Conservation (phyloP, 345 rosid species). For the Citrus australasica region DNA sequence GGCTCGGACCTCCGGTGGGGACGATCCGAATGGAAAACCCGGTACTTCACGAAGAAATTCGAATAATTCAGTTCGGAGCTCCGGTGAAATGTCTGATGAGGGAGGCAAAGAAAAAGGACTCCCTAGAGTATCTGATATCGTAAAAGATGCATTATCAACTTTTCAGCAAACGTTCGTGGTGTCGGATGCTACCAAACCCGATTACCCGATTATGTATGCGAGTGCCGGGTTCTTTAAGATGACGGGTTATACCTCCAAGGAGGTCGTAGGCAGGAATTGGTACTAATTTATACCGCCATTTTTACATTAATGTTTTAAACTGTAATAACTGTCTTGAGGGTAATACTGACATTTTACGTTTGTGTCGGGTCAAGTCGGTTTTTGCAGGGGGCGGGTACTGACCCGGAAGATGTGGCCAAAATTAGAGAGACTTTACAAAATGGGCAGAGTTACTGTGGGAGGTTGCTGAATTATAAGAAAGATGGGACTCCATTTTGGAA, state of each 20-base stretch:
- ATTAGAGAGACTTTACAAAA: conserved; percentile 60
- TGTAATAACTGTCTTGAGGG: conserved; percentile 16
- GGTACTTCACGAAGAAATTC: conserved; percentile 59
- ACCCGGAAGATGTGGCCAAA: conserved; percentile 78
- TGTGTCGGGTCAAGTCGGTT: conserved; percentile 57
- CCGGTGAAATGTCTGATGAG: conserved; percentile 61
- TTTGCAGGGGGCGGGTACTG: conserved; percentile 88
- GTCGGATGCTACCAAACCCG: conserved; percentile 92
- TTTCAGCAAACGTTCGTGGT: conserved; percentile 97
- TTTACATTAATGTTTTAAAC: not conserved
- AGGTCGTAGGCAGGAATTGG: conserved; percentile 95
- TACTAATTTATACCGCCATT: conserved; percentile 10
- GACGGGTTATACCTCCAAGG: conserved; percentile 94
- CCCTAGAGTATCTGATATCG: conserved; percentile 76
- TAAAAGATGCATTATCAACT: conserved; percentile 75
- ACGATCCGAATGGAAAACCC: conserved; percentile 41
- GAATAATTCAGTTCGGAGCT: conserved; percentile 68
- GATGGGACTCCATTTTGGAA: conserved; percentile 96
- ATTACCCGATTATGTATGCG: conserved; percentile 85
- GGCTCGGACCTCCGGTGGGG: conserved; percentile 80
- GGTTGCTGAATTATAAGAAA: conserved; percentile 89
- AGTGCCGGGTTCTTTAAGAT: conserved; percentile 97
- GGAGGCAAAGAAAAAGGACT: conserved; percentile 43
- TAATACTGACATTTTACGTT: conserved; percentile 5
- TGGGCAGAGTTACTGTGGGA: conserved; percentile 77